phyloP scores from a whole-genome alignment of 2,329 filamentous ascomycete genomes.

The Tolypocladium cylindrosporum region DNA sequence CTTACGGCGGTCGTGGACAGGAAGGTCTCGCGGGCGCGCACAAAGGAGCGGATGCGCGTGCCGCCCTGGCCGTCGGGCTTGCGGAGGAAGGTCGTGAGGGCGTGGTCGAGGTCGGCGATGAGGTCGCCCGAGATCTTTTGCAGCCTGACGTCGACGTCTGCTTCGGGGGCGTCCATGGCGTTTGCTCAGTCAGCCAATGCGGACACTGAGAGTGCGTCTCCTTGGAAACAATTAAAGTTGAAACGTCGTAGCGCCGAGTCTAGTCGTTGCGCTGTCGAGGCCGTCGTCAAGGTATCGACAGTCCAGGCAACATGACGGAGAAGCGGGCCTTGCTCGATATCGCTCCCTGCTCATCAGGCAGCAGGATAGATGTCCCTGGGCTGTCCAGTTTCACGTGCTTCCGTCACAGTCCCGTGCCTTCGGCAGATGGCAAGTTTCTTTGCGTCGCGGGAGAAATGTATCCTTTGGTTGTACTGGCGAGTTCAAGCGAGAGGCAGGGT shows the following conservation, averaged over 20 bases:
- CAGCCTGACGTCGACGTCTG: slow-evolving; percentile 51
- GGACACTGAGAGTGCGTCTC: background rate
- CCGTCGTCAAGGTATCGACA: background rate
- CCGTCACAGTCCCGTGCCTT: too few relatives aligned
- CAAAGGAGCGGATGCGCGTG: slow-evolving; percentile 33
- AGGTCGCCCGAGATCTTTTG: slow-evolving; percentile 51
- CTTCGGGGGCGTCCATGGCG: slow-evolving; percentile 50
- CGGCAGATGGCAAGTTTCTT: too few relatives aligned
- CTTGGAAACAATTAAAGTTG: accelerated
- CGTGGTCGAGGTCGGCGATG: slow-evolving; percentile 46
- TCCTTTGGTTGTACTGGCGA: background rate
- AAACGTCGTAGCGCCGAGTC: background rate
- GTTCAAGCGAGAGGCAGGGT: background rate
- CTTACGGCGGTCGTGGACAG: slow-evolving; percentile 37
- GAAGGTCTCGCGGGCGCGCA: slow-evolving; percentile 38
- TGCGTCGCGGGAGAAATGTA: background rate
- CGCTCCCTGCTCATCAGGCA: background rate
- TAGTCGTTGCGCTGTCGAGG: background rate
- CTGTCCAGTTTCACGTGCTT: background rate
- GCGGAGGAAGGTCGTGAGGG: slow-evolving; percentile 41
- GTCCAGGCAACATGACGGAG: background rate
- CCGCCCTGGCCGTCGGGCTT: slow-evolving; percentile 36
- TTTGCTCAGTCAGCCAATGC: background rate
- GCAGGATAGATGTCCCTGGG: background rate
- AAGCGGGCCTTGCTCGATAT: background rate